A percentile compares a stretch with the other conserved stretches of the same genome.
Evolutionary conservation across 2,329 filamentous ascomycete genomes (phyloP).

Genomic region (Aspergillus aculeatus): DNA sequence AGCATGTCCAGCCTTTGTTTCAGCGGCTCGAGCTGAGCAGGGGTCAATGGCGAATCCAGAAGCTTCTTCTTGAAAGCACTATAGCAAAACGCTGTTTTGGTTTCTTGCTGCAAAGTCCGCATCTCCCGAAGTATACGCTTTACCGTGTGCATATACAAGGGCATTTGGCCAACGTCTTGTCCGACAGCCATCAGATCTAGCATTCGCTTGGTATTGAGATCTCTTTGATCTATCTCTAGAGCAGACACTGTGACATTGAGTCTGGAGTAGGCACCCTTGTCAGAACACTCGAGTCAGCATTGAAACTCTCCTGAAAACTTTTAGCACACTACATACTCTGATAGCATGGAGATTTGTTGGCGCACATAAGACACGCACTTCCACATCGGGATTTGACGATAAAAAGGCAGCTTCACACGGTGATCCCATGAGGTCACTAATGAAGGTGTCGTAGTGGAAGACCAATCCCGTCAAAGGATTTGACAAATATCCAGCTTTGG

Average conservation of each 20-base stretch:
- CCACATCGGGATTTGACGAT: conserved; percentile 43
- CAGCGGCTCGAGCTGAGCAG: conserved; percentile 16
- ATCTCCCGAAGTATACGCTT: conserved; percentile 58
- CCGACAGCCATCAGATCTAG: conserved; percentile 60
- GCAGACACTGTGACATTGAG: conserved; percentile 52
- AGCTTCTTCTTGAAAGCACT: conserved; percentile 41
- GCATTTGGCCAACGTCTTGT: conserved; percentile 38
- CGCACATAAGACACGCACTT: conserved; percentile 56
- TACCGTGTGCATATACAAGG: conserved; percentile 60
- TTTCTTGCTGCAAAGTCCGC: conserved; percentile 40
- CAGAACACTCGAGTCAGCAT: background rate
- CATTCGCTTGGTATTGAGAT: conserved; percentile 60
- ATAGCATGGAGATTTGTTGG: conserved; percentile 49
- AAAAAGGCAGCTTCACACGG: conserved; percentile 63
- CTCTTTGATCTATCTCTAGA: conserved; percentile 51
- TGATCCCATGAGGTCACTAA: conserved; percentile 48
- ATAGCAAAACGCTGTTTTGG: conserved; percentile 50
- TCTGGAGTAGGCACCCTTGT: conserved; percentile 39
- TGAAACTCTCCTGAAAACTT: too few species aligned
- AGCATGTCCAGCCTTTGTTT: conserved; percentile 21
- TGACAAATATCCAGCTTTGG: conserved; percentile 36
- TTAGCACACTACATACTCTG: background rate
- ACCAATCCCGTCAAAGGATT: conserved; percentile 56
- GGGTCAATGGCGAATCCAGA: conserved; percentile 4
- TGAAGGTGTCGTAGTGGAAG: conserved; percentile 64